Evolutionary conservation across 345 rosid species (phyloP), one percentile per base, ranked within the genome.

Genomic region (Anacardium occidentale): DNA sequence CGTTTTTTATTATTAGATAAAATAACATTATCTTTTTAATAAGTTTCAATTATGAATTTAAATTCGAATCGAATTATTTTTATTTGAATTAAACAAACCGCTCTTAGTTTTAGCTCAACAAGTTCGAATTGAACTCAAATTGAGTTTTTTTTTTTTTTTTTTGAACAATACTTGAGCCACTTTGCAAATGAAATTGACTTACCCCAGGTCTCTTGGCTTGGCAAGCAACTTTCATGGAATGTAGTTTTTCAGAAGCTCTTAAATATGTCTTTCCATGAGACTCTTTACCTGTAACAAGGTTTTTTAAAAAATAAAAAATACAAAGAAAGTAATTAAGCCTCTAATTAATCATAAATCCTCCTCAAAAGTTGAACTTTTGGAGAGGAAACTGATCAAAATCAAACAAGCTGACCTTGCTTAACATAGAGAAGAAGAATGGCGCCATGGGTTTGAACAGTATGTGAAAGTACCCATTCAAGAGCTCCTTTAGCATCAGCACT

Each of bases 381-480:
- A 21, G 60, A 56, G 10, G 24, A 56, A 56, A 21, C 11, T 21
- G 60, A 22, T 21, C 15, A 22, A 6, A 64, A 64, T 18, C 7
- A 62, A 25, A 7, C n/a, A 34, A 0, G 4, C 62, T 54, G 12
- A 90, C 98, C 91, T 77, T 70, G 75, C 61, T 48, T 56, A 64
- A 90, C 82, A 74, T 74, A 83, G 2, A 94, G 75, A 45, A 94
- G 92, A 80, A 90, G 74, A 17, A 94, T 75, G 66, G 85, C 78
- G 64, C 90, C 94, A 20, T 86, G 85, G 71, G 61, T 56, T 64
- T 87, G 91, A 71, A 94, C 71, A 44, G 91, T 74, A 64, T 88
- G 95, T n/a, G 93, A 79, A 26, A 94, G 78, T 17, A 95, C 88
- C 98, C 98, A 90, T 75, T 94, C 97, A 62, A 92, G 91, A 32